Conservation (phyloP, 805 yeast species). For the Lipomyces kockii region DNA sequence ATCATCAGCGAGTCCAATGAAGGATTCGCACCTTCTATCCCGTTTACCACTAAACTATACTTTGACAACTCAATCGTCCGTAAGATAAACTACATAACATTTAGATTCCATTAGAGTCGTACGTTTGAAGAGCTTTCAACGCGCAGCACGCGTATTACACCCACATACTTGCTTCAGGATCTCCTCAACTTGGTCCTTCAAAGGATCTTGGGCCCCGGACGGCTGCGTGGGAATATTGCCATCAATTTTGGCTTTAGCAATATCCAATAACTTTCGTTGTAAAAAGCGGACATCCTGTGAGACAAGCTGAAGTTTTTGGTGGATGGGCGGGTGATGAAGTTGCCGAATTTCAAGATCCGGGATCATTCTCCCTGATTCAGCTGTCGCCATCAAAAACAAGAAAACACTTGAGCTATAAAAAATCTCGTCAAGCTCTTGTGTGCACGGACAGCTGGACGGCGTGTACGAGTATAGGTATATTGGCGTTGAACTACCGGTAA, state of each 20-base stretch:
- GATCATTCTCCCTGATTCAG: constrained; percentile 26
- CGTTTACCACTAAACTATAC: constrained; percentile 61
- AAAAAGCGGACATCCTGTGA: constrained; percentile 54
- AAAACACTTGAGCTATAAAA: background rate
- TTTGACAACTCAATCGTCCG: constrained; percentile 62
- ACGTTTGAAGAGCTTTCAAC: background rate
- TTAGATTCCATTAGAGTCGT: background rate
- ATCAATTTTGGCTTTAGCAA: constrained; percentile 53
- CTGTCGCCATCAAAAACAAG: constrained; percentile 4
- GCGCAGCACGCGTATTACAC: background rate
- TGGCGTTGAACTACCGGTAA: background rate
- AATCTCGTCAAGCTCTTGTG: background rate
- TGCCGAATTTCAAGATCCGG: constrained; percentile 31
- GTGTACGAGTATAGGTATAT: background rate
- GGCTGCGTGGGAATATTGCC: constrained; percentile 50
- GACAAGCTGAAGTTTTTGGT: constrained; percentile 35
- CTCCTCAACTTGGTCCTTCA: constrained; percentile 51
- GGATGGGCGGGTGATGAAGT: constrained; percentile 36
- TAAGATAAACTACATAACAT: constrained; percentile 46
- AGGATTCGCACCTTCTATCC: constrained; percentile 46
- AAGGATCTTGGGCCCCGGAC: constrained; percentile 43
- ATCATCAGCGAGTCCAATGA: constrained; percentile 40
- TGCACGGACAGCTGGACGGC: too few relatives aligned
- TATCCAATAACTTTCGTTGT: constrained; percentile 51
- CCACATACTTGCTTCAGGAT: constrained; percentile 47